Evolutionary conservation across 257 asterid species (phyloP).

Genomic region (Scutellaria minor): DNA sequence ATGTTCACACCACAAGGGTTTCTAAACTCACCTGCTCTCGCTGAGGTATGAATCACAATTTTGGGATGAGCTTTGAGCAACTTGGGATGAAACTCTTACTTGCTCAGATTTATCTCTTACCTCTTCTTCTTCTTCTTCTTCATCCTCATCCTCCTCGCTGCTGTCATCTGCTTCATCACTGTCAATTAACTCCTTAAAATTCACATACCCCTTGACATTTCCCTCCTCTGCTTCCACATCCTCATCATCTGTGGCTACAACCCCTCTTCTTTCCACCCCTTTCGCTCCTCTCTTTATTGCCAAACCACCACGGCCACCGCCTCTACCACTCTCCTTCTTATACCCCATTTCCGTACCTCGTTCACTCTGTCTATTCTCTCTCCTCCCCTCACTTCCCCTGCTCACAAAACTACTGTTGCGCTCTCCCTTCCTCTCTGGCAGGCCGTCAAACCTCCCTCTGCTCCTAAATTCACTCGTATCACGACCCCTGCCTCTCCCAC

Average conservation of each 20-base stretch:
- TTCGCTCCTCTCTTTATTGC: slow-evolving; percentile 39
- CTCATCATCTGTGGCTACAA: slow-evolving; percentile 51
- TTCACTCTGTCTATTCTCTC: slow-evolving; percentile 39
- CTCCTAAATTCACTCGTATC: slow-evolving; percentile 42
- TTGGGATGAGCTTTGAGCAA: slow-evolving; percentile 46
- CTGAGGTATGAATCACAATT: slow-evolving; percentile 75
- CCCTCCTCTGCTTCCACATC: slow-evolving; percentile 49
- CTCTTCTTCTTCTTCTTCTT: slow-evolving; percentile 6
- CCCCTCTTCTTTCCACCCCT: slow-evolving; percentile 43
- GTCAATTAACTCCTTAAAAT: slow-evolving; percentile 64
- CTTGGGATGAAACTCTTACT: slow-evolving; percentile 24
- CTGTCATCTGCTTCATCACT: slow-evolving; percentile 63
- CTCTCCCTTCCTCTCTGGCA: slow-evolving; percentile 34
- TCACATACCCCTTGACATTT: slow-evolving; percentile 47
- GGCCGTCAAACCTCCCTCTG: slow-evolving; percentile 46
- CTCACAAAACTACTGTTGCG: slow-evolving; percentile 20
- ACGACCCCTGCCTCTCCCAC: slow-evolving; percentile 50
- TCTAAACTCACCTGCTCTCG: slow-evolving; percentile 68
- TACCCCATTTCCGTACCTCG: slow-evolving; percentile 35
- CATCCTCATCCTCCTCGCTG: slow-evolving; percentile 42
- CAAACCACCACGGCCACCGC: slow-evolving; percentile 42
- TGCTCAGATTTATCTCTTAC: slow-evolving; percentile 39
- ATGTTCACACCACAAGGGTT: not conserved
- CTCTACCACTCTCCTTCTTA: slow-evolving; percentile 42
- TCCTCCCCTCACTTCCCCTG: slow-evolving; percentile 40